These are phyloP conservation scores for Letharia lupina DNA, from an alignment of 495 filamentous ascomycete species.

Conservation along the genomic window DNA sequence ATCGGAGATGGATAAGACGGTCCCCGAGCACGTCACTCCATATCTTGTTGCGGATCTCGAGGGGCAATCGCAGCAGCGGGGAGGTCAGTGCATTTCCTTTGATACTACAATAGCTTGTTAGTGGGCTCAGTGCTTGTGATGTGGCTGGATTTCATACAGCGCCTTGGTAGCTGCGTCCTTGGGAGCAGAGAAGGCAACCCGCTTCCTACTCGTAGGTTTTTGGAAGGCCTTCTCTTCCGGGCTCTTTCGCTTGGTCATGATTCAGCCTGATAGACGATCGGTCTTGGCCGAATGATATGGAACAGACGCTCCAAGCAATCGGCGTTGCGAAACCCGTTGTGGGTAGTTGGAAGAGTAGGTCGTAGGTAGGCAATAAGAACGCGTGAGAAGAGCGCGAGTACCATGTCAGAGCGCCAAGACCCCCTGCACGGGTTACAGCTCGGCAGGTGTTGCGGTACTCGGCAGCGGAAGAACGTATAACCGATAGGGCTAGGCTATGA, in stretches of 20 bases:
- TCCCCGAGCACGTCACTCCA: constrained; percentile 10
- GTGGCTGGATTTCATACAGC: not conserved
- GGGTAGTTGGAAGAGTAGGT: too few relatives aligned
- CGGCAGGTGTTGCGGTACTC: too few relatives aligned
- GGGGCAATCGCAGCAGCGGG: constrained; percentile 8
- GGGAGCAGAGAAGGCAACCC: constrained; percentile 6
- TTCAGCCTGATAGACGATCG: not conserved
- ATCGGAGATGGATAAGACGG: constrained; percentile 1
- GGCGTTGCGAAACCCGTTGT: not conserved
- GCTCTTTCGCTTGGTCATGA: not conserved
- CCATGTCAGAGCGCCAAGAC: too few relatives aligned
- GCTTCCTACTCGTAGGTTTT: not conserved
- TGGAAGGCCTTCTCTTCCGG: not conserved
- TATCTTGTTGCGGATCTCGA: constrained; percentile 12
- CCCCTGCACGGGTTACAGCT: too few relatives aligned
- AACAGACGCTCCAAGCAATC: not conserved
- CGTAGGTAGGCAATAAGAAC: too few relatives aligned
- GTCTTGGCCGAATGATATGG: not conserved
- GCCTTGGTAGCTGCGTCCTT: constrained; percentile 1
- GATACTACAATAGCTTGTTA: not conserved
- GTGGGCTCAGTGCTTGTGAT: not conserved
- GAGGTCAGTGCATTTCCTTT: constrained; percentile 3
- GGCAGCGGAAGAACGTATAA: too few relatives aligned
- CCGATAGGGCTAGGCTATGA: too few relatives aligned
- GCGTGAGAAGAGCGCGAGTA: too few relatives aligned